Conservation (phyloP, 768 basidiomycete genomes). For the Boletales sp. region DNA sequence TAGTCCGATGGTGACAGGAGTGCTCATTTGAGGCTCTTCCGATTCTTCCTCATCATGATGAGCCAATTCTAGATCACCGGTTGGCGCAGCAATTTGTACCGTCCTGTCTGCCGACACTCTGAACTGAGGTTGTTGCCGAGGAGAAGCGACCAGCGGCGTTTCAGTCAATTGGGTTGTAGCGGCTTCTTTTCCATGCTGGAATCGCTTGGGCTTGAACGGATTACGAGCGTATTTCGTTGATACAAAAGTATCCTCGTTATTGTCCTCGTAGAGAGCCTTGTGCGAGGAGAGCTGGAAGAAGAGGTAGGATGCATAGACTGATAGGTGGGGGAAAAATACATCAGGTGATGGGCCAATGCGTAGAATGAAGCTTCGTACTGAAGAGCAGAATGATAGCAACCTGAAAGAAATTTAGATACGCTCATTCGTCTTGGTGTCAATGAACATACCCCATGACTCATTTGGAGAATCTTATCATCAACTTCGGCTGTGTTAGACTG, state of each 20-base stretch:
- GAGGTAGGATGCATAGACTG: conserved; percentile 73
- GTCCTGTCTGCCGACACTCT: background rate
- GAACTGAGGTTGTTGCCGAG: background rate
- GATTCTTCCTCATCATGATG: conserved; percentile 22
- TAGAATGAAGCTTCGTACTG: conserved; percentile 42
- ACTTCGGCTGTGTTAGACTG: conserved; percentile 26
- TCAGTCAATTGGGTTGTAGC: conserved; percentile 2
- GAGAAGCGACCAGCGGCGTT: conserved; percentile 9
- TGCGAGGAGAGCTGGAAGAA: conserved; percentile 82
- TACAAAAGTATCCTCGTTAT: conserved; percentile 34
- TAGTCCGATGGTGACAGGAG: conserved; percentile 49
- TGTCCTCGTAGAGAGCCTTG: conserved; percentile 59
- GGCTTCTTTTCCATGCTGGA: conserved; percentile 14
- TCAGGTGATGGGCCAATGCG: background rate
- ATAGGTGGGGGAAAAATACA: background rate
- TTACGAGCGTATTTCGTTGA: conserved; percentile 42
- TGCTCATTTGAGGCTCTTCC: conserved; percentile 51
- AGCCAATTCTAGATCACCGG: conserved; percentile 11
- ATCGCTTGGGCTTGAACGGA: conserved; percentile 27
- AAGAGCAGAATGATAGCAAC: conserved; percentile 76
- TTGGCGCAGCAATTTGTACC: background rate
- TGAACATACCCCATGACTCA: conserved; percentile 70
- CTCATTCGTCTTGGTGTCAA: background rate
- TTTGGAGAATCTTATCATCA: conserved; percentile 54
- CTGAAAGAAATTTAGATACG: conserved; percentile 32